Evolutionary conservation across 1,139 yeast genomes (phyloP).

Genomic region (Lodderomyces pseudojiufengensis): DNA sequence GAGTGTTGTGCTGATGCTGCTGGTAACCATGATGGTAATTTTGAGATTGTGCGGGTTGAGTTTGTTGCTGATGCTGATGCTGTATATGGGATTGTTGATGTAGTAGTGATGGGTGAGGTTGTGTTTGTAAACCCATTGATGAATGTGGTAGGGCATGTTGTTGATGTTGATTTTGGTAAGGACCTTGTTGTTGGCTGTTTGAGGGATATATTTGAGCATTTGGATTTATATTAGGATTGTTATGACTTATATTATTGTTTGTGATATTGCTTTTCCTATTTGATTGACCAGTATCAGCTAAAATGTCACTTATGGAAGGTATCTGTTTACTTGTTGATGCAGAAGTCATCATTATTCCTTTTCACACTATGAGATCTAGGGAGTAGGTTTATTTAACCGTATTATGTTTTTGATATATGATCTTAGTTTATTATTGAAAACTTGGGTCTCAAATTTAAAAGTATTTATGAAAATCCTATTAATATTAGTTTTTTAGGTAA

Average conservation of each 20-base stretch:
- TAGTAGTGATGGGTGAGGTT: background rate
- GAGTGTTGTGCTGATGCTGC: no score
- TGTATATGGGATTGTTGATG: conserved; percentile 3
- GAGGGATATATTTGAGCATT: background rate
- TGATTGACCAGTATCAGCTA: conserved; percentile 3
- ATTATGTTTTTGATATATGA: no score
- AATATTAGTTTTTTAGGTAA: no score
- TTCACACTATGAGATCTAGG: no score
- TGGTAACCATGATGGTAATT: background rate
- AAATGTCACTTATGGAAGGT: conserved; percentile 2
- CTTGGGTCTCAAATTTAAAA: no score
- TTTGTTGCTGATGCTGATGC: background rate
- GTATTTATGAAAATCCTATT: no score
- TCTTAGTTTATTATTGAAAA: no score
- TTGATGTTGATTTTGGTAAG: conserved; percentile 1
- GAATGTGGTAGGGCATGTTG: background rate
- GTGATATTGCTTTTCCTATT: background rate
- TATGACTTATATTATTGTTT: no score
- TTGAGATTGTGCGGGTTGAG: background rate
- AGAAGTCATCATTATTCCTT: conserved; percentile 5
- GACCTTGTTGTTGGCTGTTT: conserved; percentile 1
- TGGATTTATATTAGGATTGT: no score
- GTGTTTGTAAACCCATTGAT: no score
- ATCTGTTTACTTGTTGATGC: conserved; percentile 1
- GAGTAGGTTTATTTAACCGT: no score